These are phyloP conservation scores for Osmanthus fragrans DNA, from an alignment of 257 asterid species.

Conservation along the genomic window DNA sequence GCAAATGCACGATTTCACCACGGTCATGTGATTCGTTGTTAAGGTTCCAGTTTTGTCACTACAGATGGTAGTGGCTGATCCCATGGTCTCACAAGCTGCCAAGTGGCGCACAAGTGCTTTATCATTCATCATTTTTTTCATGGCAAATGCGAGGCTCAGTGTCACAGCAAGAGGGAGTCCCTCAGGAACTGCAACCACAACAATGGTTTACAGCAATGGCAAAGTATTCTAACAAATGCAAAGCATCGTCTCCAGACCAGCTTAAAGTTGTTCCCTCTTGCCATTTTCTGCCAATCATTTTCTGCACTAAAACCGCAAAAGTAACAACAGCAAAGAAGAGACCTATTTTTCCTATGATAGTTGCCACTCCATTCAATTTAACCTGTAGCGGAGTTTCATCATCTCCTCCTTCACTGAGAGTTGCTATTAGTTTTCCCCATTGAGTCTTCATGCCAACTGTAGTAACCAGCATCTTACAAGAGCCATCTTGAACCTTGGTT, in stretches of 20 bases:
- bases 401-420: constrained; percentile 87
- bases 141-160: constrained; percentile 84
- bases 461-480: constrained; percentile 86
- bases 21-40: constrained; percentile 87
- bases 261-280: constrained; percentile 42
- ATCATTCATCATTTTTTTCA: constrained; percentile 96
- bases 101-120: constrained; percentile 88
- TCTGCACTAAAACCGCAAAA: constrained; percentile 74
- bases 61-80: constrained; percentile 85
- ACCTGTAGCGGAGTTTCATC: constrained; percentile 91
- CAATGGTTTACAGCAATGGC: constrained; percentile 91
- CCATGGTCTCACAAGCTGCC: constrained; percentile 99
- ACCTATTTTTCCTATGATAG: constrained; percentile 87
- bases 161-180: constrained; percentile 96
- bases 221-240: constrained; percentile 74
- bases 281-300: constrained; percentile 58
- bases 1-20: constrained; percentile 77
- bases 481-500: constrained; percentile 88
- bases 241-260: constrained; percentile 77
- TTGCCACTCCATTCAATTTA: constrained; percentile 85
- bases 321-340: constrained; percentile 80
- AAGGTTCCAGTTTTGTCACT: constrained; percentile 92
- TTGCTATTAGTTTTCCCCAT: constrained; percentile 91
- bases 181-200: constrained; percentile 93
- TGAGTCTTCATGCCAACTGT: constrained; percentile 95